These are phyloP conservation scores for Cryptosporidium parvum DNA, from an alignment of 169 alveolate species.

Conservation along the genomic window DNA sequence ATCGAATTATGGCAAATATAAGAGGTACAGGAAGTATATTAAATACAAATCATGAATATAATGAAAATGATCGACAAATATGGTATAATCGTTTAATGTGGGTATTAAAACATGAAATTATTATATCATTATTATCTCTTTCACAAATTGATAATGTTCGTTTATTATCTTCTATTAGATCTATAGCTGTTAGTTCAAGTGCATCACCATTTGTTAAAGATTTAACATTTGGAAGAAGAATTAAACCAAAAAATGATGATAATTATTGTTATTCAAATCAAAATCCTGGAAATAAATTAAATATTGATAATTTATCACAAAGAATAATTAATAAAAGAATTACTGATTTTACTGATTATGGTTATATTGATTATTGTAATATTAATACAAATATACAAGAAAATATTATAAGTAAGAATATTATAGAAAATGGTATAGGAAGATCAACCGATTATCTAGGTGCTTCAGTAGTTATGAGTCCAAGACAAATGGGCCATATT, in stretches of 20 bases:
- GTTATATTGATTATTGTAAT: slow-evolving; percentile 63
- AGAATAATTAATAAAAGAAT: slow-evolving; percentile 64
- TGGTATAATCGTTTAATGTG: slow-evolving; percentile 74
- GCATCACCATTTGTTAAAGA: slow-evolving; percentile 75
- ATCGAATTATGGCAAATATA: slow-evolving; percentile 57
- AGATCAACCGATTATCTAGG: slow-evolving; percentile 8
- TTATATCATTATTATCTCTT: slow-evolving; percentile 43
- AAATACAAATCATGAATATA: not conserved
- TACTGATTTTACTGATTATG: slow-evolving; percentile 34
- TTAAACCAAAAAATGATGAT: not conserved
- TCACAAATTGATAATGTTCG: slow-evolving; percentile 33
- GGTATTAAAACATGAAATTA: slow-evolving; percentile 74
- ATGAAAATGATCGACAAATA: slow-evolving; percentile 33
- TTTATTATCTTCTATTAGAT: slow-evolving; percentile 35
- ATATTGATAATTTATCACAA: slow-evolving; percentile 25
- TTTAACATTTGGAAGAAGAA: slow-evolving; percentile 56
- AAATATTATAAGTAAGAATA: slow-evolving; percentile 43
- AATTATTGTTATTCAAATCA: not conserved
- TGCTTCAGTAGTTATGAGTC: slow-evolving; percentile 71
- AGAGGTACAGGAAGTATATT: slow-evolving; percentile 59
- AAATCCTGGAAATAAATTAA: slow-evolving; percentile 13
- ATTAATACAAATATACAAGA: slow-evolving; percentile 52
- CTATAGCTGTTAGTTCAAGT: slow-evolving; percentile 65
- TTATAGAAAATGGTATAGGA: slow-evolving; percentile 65
- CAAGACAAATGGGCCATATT: slow-evolving; percentile 76